A percentile compares a stretch with the other conserved stretches of the same genome.
phyloP scores from a whole-genome alignment of 2,329 filamentous ascomycete species.

The Ophiognomonia clavigignenti-juglandacearum region DNA sequence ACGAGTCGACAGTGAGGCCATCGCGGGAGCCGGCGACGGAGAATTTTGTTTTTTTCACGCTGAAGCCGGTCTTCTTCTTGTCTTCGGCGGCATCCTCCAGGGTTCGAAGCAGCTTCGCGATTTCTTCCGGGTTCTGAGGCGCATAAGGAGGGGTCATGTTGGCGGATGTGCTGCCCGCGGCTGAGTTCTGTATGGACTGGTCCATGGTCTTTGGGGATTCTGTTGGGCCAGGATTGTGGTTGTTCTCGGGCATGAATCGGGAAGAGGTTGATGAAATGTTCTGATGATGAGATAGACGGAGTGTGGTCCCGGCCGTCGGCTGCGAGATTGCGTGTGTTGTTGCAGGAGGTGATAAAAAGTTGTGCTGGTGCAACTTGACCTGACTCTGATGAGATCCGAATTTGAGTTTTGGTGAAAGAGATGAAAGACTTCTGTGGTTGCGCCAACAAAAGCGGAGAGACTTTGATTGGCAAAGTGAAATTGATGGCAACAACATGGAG shows the following conservation, averaged over 20 bases:
- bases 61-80: conserved; percentile 57
- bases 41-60: conserved; percentile 78
- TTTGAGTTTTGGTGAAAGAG: neutral
- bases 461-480: too few species aligned
- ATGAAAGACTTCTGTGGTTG: neutral
- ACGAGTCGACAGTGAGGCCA: conserved; percentile 73
- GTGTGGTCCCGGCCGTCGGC: neutral
- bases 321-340: neutral
- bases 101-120: conserved; percentile 59
- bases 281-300: neutral
- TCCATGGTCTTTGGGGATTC: conserved; percentile 4
- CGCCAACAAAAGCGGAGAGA: too few species aligned
- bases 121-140: conserved; percentile 64
- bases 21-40: conserved; percentile 57
- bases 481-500: too few species aligned
- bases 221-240: neutral
- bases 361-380: too few species aligned
- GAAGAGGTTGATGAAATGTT: neutral
- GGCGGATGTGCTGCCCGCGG: conserved; percentile 18
- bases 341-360: neutral
- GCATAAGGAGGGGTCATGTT: conserved; percentile 53
- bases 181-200: conserved; percentile 2
- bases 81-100: conserved; percentile 55
- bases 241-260: neutral
- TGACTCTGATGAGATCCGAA: neutral